Conservation (phyloP, 768 basidiomycete genomes). For the Tylopilus vinaceipallidus region DNA sequence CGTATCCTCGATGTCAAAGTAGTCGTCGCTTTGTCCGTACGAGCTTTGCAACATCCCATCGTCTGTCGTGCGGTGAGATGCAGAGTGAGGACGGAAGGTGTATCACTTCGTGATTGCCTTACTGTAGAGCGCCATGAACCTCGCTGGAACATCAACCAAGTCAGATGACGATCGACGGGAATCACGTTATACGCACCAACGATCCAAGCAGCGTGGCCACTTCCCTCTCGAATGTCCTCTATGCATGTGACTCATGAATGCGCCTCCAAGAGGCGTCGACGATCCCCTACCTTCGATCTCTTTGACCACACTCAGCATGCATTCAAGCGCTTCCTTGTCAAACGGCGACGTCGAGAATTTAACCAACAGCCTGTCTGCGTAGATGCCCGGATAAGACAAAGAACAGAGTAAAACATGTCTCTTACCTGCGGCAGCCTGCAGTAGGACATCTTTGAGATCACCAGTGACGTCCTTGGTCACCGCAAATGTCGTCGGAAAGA, state of each 20-base stretch:
- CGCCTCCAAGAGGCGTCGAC: neutral
- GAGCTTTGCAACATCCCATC: constrained; percentile 28
- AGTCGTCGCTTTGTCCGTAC: constrained; percentile 32
- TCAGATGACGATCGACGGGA: constrained; percentile 1
- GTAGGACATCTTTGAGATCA: constrained; percentile 21
- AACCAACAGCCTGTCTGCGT: constrained; percentile 26
- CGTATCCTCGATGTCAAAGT: constrained; percentile 30
- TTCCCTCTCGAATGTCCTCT: constrained; percentile 9
- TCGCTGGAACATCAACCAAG: constrained; percentile 13
- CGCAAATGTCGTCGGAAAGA: constrained; percentile 27
- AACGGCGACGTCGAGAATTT: constrained; percentile 35
- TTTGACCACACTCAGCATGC: constrained; percentile 29
- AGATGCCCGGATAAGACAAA: neutral
- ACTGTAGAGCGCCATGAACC: constrained; percentile 32
- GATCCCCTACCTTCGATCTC: constrained; percentile 23
- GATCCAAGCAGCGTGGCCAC: constrained; percentile 23
- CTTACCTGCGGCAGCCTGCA: constrained; percentile 32
- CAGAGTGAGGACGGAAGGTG: neutral
- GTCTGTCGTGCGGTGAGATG: constrained; percentile 11
- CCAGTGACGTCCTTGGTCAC: constrained; percentile 19
- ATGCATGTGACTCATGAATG: neutral
- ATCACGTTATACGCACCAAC: constrained; percentile 16
- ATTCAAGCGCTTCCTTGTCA: constrained; percentile 16
- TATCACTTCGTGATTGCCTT: constrained; percentile 1
- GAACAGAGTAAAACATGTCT: neutral